Conservation (phyloP, 805 yeast species). For the Metschnikowia drakensbergensis region DNA sequence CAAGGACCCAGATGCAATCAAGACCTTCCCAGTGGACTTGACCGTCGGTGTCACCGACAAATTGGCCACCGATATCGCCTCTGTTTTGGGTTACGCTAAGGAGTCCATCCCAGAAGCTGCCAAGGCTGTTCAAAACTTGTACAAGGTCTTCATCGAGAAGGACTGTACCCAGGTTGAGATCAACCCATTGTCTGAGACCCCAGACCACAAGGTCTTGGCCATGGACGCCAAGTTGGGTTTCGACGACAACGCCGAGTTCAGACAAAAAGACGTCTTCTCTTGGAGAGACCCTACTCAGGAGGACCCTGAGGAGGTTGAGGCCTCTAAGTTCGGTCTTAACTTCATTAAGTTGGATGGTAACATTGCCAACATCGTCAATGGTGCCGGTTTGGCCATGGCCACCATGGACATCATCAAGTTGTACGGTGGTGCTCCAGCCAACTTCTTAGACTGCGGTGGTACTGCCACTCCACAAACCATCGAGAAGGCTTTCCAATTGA, state of each 20-base stretch:
- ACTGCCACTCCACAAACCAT: slow-evolving; percentile 99
- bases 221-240: slow-evolving; percentile 99
- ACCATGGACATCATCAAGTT: slow-evolving; percentile 98
- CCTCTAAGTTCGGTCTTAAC: slow-evolving; percentile 84
- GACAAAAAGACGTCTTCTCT: slow-evolving; percentile 89
- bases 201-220: slow-evolving; percentile 85
- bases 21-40: slow-evolving; percentile 76
- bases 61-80: slow-evolving; percentile 73
- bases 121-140: slow-evolving; percentile 77
- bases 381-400: slow-evolving; percentile 99
- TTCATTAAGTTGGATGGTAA: slow-evolving; percentile 97
- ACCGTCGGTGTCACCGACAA: slow-evolving; percentile 75
- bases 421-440: slow-evolving; percentile 98
- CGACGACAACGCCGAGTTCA: slow-evolving; percentile 93
- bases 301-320: slow-evolving; percentile 95
- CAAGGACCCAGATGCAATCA: slow-evolving; percentile 85
- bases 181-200: slow-evolving; percentile 94
- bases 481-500: slow-evolving; percentile 92
- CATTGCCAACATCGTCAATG: slow-evolving; percentile 98
- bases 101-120: slow-evolving; percentile 85
- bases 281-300: slow-evolving; percentile 99
- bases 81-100: slow-evolving; percentile 73
- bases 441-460: slow-evolving; percentile 99
- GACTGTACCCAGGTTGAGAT: slow-evolving; percentile 99
- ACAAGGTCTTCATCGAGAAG: slow-evolving; percentile 81